phyloP scores from a whole-genome alignment of 2,329 filamentous ascomycete species.

The Calonectria pauciramosa region DNA sequence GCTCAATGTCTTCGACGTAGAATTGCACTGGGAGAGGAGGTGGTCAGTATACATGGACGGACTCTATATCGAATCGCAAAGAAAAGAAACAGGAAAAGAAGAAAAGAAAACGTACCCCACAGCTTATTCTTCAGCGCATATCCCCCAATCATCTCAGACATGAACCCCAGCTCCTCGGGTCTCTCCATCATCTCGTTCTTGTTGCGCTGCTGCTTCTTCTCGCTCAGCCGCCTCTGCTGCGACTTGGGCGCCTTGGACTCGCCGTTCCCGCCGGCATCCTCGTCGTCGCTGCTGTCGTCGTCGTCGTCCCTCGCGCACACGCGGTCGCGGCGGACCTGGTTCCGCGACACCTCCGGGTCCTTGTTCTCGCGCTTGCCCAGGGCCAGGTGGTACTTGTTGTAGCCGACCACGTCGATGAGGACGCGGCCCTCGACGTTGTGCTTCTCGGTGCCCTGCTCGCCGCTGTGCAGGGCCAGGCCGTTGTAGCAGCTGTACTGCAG shows the following conservation, averaged over 20 bases:
- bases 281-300: conserved; percentile 5
- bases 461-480: conserved; percentile 53
- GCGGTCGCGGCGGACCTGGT: conserved; percentile 27
- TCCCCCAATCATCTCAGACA: conserved; percentile 58
- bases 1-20: conserved; percentile 57
- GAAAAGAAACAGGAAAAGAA: not conserved
- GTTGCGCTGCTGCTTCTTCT: conserved; percentile 55
- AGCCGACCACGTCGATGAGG: conserved; percentile 57
- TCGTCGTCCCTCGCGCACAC: not conserved
- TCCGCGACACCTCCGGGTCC: conserved; percentile 46
- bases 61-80: not conserved
- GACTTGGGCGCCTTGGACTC: conserved; percentile 24
- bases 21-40: conserved; percentile 45
- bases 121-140: conserved; percentile 62
- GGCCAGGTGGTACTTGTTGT: conserved; percentile 56
- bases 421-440: conserved; percentile 58
- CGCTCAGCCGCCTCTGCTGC: conserved; percentile 45
- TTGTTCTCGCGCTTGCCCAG: conserved; percentile 53
- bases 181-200: conserved; percentile 54
- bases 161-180: conserved; percentile 56
- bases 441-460: conserved; percentile 37
- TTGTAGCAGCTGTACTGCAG: conserved; percentile 57
- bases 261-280: not conserved
- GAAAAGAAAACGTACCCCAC: conserved; percentile 53
- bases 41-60: conserved; percentile 17